Conservation (phyloP, 257 asterid species). For the Coffea canephora region DNA sequence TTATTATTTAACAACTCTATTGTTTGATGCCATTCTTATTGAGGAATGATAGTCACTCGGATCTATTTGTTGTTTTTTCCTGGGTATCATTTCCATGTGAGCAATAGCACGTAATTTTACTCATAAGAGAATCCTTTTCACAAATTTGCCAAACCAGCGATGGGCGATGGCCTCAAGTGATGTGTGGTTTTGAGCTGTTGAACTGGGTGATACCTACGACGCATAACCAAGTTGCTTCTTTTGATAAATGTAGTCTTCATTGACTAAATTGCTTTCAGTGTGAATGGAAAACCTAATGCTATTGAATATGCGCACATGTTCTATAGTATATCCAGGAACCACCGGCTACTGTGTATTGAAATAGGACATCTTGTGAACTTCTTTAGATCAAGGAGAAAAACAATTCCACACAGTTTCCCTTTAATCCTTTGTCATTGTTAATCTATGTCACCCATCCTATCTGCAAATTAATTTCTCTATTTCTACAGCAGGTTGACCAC, state of each 20-base stretch:
- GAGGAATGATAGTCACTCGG: neutral
- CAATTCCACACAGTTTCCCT: neutral
- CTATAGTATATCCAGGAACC: neutral
- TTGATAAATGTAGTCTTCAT: neutral
- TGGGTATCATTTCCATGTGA: neutral
- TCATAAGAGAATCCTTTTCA: neutral
- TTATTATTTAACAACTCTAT: neutral
- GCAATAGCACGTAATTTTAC: neutral
- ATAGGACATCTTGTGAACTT: neutral
- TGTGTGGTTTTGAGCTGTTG: neutral
- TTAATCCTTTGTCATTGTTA: neutral
- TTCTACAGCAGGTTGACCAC: conserved; percentile 37
- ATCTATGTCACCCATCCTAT: neutral
- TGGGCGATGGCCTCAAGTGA: neutral
- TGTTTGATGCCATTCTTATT: neutral
- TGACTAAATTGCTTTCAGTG: neutral
- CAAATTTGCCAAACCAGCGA: neutral
- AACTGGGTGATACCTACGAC: neutral
- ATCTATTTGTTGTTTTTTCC: neutral
- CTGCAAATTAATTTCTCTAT: neutral
- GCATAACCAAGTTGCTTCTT: neutral
- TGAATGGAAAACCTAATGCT: neutral
- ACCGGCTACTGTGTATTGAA: neutral
- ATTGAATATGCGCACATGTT: neutral
- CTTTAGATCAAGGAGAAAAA: neutral